Evolutionary conservation across 805 yeast genomes (phyloP), one percentile per base, ranked within the genome.

Genomic region (Zygosaccharomyces bailii): DNA sequence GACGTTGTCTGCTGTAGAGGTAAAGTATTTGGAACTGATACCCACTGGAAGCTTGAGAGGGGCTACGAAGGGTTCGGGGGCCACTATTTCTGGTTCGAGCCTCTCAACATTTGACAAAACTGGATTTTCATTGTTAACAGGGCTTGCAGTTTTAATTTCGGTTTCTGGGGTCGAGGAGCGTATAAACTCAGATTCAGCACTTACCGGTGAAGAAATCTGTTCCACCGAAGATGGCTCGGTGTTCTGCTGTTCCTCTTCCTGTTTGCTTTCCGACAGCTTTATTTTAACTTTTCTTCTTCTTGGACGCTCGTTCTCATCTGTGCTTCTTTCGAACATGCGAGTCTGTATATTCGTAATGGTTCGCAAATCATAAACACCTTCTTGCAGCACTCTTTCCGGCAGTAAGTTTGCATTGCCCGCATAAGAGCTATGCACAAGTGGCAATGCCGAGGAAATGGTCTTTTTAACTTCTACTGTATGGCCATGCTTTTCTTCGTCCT

Each of bases 271-370:
- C 4, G 34, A 13, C 13, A 34, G 34, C 32, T 38, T 40, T 23
- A 61, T 34, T 30, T 47, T 59, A 3, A 65, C 54, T 21, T 55
- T 61, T 41, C 69, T 56, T 50, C 66, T 58, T 42, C 58, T 59
- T n/a, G 63, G 57, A 24, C 48, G 50, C 10, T 46, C 52, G 32
- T 48, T 53, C 34, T 58, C 58, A 20, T 60, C 61, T 35, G 57
- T 49, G 33, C 58, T 51, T 49, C 66, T 54, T 44, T 61, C 63
- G 41, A 55, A 62, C 13, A 66, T 52, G 23, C 59, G 56, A 36
- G 56, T 54, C 45, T 66, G 70, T 34, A 66, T 58, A 4, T 51
- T 44, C 1, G 66, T 57, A 20, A 66, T 63, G n/a, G 58, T 52
- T 25, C 47, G 45, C 23, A 65, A 46, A 33, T 57, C 52, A 32